phyloP scores from a whole-genome alignment of 495 filamentous ascomycete genomes.

The Parathielavia appendiculata region DNA sequence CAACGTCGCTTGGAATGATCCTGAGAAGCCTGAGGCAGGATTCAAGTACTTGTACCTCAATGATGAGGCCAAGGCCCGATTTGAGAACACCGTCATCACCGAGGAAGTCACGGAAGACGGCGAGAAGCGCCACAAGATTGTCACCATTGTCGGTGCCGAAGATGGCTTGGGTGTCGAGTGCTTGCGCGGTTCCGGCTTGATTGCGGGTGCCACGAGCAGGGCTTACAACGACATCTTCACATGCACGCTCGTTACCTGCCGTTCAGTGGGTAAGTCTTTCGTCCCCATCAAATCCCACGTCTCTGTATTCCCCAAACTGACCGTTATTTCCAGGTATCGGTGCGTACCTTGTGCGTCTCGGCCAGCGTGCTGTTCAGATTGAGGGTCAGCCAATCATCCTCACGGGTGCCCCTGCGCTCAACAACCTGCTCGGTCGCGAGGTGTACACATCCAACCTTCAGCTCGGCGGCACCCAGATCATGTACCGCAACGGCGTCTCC shows the following conservation, averaged over 20 bases:
- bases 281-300: neutral
- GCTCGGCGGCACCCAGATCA: conserved; percentile 98
- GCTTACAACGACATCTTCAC: conserved; percentile 99
- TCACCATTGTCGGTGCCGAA: conserved; percentile 87
- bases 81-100: conserved; percentile 87
- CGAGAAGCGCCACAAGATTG: conserved; percentile 89
- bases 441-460: conserved; percentile 99
- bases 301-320: conserved; percentile 22
- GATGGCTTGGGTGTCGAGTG: conserved; percentile 98
- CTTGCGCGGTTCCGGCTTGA: conserved; percentile 92
- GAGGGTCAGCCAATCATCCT: conserved; percentile 99
- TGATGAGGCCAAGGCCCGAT: conserved; percentile 76
- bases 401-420: conserved; percentile 93
- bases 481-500: conserved; percentile 99
- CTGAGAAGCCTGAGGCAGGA: conserved; percentile 74
- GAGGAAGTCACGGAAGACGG: conserved; percentile 80
- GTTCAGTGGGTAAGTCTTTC: conserved; percentile 74
- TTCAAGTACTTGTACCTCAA: conserved; percentile 99
- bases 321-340: conserved; percentile 62
- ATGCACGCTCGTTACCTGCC: conserved; percentile 93
- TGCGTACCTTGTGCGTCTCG: conserved; percentile 95
- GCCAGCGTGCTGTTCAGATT: conserved; percentile 96
- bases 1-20: conserved; percentile 92
- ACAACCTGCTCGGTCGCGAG: conserved; percentile 96
- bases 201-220: conserved; percentile 93